Conservation (phyloP, 2,329 filamentous ascomycete genomes). For the Arthrobotrys musiformis region DNA sequence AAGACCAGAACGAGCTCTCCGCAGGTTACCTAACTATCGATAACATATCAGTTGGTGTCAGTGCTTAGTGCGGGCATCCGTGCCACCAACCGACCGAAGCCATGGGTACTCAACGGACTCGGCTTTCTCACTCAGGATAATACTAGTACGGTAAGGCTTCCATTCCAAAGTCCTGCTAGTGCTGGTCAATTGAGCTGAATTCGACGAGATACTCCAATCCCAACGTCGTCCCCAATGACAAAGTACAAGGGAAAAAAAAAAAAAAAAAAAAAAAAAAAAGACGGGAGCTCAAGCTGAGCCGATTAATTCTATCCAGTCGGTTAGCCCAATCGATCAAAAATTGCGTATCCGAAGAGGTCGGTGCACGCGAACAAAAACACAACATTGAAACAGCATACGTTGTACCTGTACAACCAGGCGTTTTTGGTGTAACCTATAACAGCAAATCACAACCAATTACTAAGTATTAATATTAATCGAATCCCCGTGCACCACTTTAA, state of each 20-base stretch:
- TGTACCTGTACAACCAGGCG: background rate
- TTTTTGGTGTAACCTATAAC: background rate
- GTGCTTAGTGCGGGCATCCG: background rate
- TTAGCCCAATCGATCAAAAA: background rate
- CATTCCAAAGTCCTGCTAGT: background rate
- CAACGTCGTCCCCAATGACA: too few species aligned
- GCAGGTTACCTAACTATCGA: slow-evolving; percentile 4
- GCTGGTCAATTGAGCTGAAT: background rate
- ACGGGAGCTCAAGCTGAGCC: too few species aligned
- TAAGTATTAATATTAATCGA: too few species aligned
- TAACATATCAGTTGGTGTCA: too few species aligned
- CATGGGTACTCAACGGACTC: background rate
- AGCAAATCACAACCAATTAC: background rate
- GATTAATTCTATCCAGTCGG: too few species aligned
- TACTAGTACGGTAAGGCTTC: background rate
- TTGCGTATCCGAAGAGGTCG: background rate
- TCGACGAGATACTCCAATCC: background rate
- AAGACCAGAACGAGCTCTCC: slow-evolving; percentile 12
- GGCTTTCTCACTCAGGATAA: background rate
- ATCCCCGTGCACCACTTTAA: too few species aligned
- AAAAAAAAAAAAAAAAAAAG: too few species aligned
- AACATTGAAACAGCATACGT: background rate
- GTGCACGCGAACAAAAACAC: background rate
- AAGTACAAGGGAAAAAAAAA: too few species aligned
- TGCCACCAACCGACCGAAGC: slow-evolving; percentile 21